Evolutionary conservation across 176 grass and related monocot genomes (phyloP).

Genomic region (Triticum timopheevii): DNA sequence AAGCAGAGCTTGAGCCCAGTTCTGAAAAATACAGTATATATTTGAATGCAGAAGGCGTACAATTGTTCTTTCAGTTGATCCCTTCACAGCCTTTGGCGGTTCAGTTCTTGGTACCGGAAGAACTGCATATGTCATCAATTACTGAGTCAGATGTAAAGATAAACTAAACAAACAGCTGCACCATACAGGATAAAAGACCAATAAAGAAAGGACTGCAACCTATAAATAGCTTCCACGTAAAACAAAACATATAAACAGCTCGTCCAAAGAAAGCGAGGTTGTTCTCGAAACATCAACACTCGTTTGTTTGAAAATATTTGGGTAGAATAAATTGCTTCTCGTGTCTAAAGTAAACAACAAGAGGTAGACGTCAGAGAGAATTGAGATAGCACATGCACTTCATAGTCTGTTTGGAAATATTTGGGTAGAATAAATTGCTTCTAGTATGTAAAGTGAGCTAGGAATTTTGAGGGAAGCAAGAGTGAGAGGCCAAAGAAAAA

Average conservation of each 20-base stretch:
- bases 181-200: constrained; percentile 8
- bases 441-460: neutral
- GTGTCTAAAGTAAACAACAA: neutral
- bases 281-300: neutral
- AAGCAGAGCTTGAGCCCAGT: neutral
- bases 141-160: constrained; percentile 19
- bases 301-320: neutral
- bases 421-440: neutral
- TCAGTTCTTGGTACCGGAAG: constrained; percentile 29
- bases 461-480: neutral
- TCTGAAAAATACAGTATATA: constrained; percentile 22
- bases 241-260: neutral
- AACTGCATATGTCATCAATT: constrained; percentile 34
- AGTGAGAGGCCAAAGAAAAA: neutral
- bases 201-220: neutral
- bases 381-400: neutral
- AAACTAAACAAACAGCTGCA: constrained; percentile 19
- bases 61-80: constrained; percentile 9
- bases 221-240: neutral
- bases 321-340: neutral
- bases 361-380: neutral
- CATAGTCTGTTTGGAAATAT: neutral
- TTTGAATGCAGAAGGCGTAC: constrained; percentile 41
- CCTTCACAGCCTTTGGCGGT: constrained; percentile 8
- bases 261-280: neutral